A percentile compares a stretch with the other conserved stretches of the same genome.
These are phyloP conservation scores for Eimeria zaria DNA, from an alignment of 169 alveolate species.

Conservation along the genomic window DNA sequence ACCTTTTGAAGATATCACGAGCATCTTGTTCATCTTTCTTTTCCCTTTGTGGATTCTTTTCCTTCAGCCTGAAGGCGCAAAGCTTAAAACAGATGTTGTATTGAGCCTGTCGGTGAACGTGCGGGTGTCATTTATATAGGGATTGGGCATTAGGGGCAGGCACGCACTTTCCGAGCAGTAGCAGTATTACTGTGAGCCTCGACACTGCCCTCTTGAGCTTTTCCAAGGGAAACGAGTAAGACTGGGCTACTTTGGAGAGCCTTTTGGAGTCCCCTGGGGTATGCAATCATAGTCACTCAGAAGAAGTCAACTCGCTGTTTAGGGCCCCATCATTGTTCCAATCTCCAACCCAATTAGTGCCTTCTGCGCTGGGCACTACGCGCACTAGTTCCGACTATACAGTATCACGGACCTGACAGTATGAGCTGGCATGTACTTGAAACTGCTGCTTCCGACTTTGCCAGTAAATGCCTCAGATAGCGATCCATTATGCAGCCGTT, in stretches of 20 bases:
- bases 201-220: constrained; percentile 58
- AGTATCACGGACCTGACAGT: constrained; percentile 34
- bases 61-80: constrained; percentile 25
- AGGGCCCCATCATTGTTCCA: background rate
- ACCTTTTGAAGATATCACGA: constrained; percentile 41
- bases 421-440: constrained; percentile 46
- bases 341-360: background rate
- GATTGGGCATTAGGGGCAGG: background rate
- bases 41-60: background rate
- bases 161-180: constrained; percentile 44
- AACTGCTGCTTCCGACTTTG: constrained; percentile 52
- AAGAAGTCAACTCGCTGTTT: background rate
- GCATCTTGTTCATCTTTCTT: background rate
- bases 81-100: background rate
- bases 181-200: constrained; percentile 47
- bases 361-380: background rate
- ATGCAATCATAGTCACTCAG: background rate
- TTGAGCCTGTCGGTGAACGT: background rate
- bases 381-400: background rate
- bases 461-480: constrained; percentile 35
- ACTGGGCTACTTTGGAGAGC: constrained; percentile 57
- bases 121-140: background rate
- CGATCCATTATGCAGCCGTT: constrained; percentile 66
- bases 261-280: constrained; percentile 38
- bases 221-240: constrained; percentile 57